Base-by-base conservation (phyloP, 2,329 filamentous ascomycete genomes). In the Pseudophaeomoniella oleicola region DNA sequence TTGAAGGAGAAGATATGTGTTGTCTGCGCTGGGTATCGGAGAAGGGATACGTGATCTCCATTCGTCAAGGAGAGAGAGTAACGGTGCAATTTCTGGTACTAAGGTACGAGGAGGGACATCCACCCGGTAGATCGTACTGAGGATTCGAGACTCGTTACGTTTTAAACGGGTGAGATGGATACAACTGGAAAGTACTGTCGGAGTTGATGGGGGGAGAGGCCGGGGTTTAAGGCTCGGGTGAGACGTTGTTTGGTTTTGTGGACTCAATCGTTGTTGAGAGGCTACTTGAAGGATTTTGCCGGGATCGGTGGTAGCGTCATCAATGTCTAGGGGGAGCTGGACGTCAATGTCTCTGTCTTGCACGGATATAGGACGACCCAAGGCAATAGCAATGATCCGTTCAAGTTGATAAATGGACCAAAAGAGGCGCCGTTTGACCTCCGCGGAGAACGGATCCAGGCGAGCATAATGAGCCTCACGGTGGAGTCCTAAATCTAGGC, bases 401-500 rank as follows among this genome's bases (percentile, higher is more conserved):
- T 27, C 22, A n/a, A 70, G 50, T 9, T 65, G 62, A 42, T 69
- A 70, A 1, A 69, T 60, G 2, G 62, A 65, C 66, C 66, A 71
- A 42, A 71, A 70, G 0, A 70, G 50, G 5, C 64, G 57, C 6
- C 66, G 54, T 12, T 63, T 56, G 46, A 65, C 56, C 36, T 69
- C 62, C 3, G 58, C 53, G 15, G 58, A 57, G 32, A 60, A 62
- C 15, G 54, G 55, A 32, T 62, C 52, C 18, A 63, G 44, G 35
- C 55, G 54, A 17, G 47, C 49, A 40, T 67, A 63, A 38, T 64
- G 60, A 30, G 62, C 60, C 38, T 60, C 64, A 32, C 63, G 55
- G 40, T 71, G 67, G 17, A 70, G 53, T 4, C 66, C 67, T 3
- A 71, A 53, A 39, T 69, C 67, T 34, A 70, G 66, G 37, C 63